Evolutionary conservation across 176 grass and related monocot species (phyloP), one percentile per base, ranked within the genome.

Genomic region (Aechmea fasciata): DNA sequence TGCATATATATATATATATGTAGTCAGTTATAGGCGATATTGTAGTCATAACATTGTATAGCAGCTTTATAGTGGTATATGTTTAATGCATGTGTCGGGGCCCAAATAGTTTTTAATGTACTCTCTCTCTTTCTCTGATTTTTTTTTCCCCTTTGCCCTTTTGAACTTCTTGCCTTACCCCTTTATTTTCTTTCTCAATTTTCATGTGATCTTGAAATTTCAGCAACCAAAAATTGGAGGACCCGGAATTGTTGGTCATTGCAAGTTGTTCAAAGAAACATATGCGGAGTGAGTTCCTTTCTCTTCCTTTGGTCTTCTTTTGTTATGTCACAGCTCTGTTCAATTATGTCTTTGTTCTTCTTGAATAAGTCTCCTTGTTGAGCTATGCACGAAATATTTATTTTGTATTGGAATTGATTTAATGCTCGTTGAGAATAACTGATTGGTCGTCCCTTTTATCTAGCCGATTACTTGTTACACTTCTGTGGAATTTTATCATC

Each of bases 141-240:
- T 26, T 26, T 26, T 26, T 26, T 26, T 26, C 25, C 25, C 25
- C 25, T 26, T 26, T 26, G 19, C 20, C 73, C 13, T 69, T 67
- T 69, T 50, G 24, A 66, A 71, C 24, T 33, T 33, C 29, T 33
- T 33, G 3, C 29, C 29, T 33, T 69, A 61, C 59, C 13, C 25
- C 13, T 1, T 41, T 33, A 64, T 14, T 23, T 1, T 49, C 54
- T 76, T 62, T 13, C 47, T n/a, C 9, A 65, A 28, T 11, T 26
- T 51, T 72, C n/a, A 14, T 76, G 49, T 68, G 3, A 55, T 49
- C 18, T 15, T 50, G 10, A 70, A 70, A 63, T 85, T 87, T 73
- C 81, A 92, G 93, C 72, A 80, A 24, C 89, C 89, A 50, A 97
- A 85, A 83, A 69, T 92, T 81, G 89, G 89, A 85, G 86, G 93